Base-by-base conservation (phyloP, 1,139 yeast species). In the Candida sp. region DNA sequence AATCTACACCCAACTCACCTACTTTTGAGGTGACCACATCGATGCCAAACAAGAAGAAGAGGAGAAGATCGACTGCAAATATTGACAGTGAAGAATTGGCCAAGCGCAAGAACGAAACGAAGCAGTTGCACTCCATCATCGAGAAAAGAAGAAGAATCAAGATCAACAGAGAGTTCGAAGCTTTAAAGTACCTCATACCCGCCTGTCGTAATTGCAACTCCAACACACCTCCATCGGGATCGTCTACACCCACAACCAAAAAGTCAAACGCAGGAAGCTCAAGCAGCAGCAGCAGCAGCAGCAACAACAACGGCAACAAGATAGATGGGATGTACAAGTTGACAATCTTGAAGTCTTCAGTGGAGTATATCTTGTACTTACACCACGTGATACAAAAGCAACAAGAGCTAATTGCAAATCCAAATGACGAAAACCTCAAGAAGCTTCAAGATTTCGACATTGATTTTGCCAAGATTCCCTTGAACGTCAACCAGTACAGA, bases 151-250 rank as follows among this genome's bases (percentile, higher is more conserved):
- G 96, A 58, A 73, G 96, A 51, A 80, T 86, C 51, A 88, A 88
- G 65, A 88, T 90, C 73, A 90, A 90, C 66, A 75, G 93, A 52
- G 96, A 90, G 66, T 90, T 89, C 63, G 96, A 88, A 62, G 92
- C 94, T 2, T 76, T 90, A 54, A 88, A 90, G 63, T 85, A 80
- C 59, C 70, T 90, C 48, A 86, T 90, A 23, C 96, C 96, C 1
- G 93, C 96, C 9, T 90, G 96, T 65, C 58, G 69, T 50, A 56
- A 49, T 38, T 51, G 55, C n/a, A 49, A 41, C 22, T 44, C 28
- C 8, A 49, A 48, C 37, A 56, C 61, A 17, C 35, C 58, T 7
- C 12, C 6, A n/a, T 8, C 35, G 7, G 28, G 27, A n/a, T 58
- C 54, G 38, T 47, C 53, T 28, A 45, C 55, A 31, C 40, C 54